Evolutionary conservation across 768 basidiomycete genomes (phyloP).

Genomic region (Nidula microcarpa): DNA sequence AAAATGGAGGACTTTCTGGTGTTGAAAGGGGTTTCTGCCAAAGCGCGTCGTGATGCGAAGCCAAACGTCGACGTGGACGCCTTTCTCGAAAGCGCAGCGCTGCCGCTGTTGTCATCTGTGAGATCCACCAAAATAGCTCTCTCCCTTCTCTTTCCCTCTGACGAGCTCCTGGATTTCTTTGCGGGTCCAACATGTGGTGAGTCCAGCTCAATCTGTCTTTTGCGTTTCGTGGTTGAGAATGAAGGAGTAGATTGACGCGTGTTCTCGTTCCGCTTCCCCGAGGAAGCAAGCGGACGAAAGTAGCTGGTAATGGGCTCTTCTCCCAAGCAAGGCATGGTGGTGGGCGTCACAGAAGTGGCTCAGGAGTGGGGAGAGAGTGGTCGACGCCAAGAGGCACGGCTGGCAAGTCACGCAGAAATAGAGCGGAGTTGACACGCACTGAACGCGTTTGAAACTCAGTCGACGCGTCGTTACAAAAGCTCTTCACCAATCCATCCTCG

Average conservation of each 20-base stretch:
- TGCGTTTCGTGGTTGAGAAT: no score
- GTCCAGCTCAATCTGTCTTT: no score
- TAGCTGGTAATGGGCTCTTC: constrained; percentile 8
- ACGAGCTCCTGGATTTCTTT: background rate
- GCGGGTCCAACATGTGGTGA: background rate
- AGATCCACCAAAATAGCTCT: background rate
- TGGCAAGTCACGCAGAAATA: no score
- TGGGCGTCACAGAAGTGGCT: background rate
- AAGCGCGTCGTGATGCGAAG: no score
- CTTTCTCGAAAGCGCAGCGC: no score
- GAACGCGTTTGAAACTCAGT: constrained; percentile 24
- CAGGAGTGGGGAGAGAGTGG: background rate
- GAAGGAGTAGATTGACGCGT: background rate
- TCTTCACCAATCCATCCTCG: background rate
- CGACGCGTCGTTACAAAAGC: constrained; percentile 22
- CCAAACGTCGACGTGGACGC: no score
- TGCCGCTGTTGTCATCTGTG: no score
- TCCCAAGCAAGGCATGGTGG: background rate
- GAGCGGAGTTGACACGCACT: constrained; percentile 28
- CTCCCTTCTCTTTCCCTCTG: background rate
- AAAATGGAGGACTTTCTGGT: no score
- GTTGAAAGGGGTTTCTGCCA: no score
- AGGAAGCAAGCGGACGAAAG: constrained; percentile 1
- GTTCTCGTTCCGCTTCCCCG: background rate
- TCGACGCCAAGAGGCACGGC: no score